These are phyloP conservation scores for Obba rivulosa DNA, from an alignment of 768 basidiomycete genomes.

Conservation along the genomic window DNA sequence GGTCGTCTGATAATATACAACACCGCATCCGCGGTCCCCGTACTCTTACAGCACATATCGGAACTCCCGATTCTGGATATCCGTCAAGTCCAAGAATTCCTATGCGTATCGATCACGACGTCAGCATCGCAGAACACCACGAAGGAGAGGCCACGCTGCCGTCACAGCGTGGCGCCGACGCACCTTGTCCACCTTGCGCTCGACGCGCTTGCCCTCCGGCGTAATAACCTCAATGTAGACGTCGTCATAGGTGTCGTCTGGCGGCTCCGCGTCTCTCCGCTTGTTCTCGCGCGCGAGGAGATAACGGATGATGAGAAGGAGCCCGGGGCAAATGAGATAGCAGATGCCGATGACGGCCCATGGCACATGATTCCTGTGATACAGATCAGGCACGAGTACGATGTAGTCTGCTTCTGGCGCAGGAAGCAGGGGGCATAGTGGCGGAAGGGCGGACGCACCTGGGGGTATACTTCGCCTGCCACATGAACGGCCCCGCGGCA, in stretches of 20 bases:
- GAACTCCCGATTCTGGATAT: constrained; percentile 66
- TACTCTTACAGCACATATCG: constrained; percentile 53
- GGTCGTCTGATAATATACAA: constrained; percentile 1
- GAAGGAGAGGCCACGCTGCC: too few species aligned
- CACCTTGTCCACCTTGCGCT: constrained; percentile 65
- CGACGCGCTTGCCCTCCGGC: constrained; percentile 47
- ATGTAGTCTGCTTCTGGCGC: not conserved
- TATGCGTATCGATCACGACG: too few species aligned
- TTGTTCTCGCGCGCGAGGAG: constrained; percentile 57
- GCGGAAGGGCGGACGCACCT: constrained; percentile 33
- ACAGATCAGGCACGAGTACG: not conserved
- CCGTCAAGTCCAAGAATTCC: constrained; percentile 73
- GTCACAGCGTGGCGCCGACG: too few species aligned
- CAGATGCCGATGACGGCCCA: constrained; percentile 74
- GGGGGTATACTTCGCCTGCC: constrained; percentile 62
- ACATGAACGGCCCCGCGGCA: constrained; percentile 72
- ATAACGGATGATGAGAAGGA: constrained; percentile 45
- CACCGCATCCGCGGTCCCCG: too few species aligned
- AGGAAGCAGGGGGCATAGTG: constrained; percentile 1
- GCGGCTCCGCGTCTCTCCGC: constrained; percentile 52
- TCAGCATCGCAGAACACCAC: too few species aligned
- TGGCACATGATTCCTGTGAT: constrained; percentile 58
- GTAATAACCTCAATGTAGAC: constrained; percentile 50
- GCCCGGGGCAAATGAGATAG: constrained; percentile 45
- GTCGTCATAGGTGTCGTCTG: constrained; percentile 50